Percentiles rank a stretch among this genome's conserved stretches.
Conservation (phyloP, 2,329 filamentous ascomycete species). For the Chalaropsis thielavioides region DNA sequence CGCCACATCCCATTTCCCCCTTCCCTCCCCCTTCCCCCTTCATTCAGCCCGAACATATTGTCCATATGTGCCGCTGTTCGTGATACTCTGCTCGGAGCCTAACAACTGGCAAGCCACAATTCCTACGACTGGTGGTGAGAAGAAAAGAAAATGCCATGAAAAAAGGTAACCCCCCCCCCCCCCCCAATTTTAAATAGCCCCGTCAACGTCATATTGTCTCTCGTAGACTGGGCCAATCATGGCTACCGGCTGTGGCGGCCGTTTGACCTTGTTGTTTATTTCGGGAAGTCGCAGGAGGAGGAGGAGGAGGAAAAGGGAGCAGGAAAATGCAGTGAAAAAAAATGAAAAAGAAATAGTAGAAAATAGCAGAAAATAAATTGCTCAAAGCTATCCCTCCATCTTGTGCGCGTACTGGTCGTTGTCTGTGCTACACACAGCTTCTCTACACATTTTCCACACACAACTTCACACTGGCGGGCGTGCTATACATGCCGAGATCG, state of each 20-base stretch:
- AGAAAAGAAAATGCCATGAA: not conserved
- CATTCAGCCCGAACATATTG: not conserved
- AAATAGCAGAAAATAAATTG: no score
- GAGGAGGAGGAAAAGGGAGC: not conserved
- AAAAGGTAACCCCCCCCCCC: not conserved
- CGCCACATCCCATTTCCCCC: not conserved
- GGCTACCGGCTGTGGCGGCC: not conserved
- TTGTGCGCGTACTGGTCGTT: not conserved
- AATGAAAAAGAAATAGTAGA: no score
- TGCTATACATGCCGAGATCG: not conserved
- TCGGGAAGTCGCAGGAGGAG: not conserved
- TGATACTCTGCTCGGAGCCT: not conserved
- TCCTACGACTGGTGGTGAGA: not conserved
- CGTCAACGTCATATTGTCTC: constrained; percentile 6
- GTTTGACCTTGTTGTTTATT: not conserved
- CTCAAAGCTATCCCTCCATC: no score
- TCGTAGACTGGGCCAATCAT: constrained; percentile 7
- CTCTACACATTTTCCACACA: not conserved
- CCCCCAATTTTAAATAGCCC: not conserved
- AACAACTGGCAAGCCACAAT: not conserved
- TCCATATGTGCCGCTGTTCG: not conserved
- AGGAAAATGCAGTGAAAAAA: not conserved
- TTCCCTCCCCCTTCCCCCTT: not conserved
- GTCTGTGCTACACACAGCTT: not conserved
- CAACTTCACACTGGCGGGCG: not conserved